A percentile compares a stretch with the other conserved stretches of the same genome.
Conservation (phyloP, 495 filamentous ascomycete species). For the Rostrohypoxylon terebratum region DNA sequence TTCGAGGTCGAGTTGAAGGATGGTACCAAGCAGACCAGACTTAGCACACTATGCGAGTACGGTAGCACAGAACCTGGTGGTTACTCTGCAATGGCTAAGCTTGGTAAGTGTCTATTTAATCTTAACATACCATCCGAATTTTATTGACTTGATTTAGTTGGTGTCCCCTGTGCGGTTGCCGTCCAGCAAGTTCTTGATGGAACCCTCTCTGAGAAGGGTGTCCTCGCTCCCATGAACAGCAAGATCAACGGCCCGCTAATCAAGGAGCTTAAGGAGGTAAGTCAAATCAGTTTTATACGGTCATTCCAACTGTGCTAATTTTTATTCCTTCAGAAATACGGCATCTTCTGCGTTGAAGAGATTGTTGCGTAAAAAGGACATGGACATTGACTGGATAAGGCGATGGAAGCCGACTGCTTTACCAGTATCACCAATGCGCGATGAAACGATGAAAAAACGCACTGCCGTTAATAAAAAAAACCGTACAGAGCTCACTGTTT, state of each 20-base stretch:
- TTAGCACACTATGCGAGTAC: conserved; percentile 87
- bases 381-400: background rate
- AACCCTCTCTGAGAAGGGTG: conserved; percentile 78
- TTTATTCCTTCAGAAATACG: conserved; percentile 57
- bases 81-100: conserved; percentile 91
- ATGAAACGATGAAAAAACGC: background rate
- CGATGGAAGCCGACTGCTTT: background rate
- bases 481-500: background rate
- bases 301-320: background rate
- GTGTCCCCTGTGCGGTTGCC: conserved; percentile 53
- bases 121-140: background rate
- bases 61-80: conserved; percentile 74
- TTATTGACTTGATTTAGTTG: conserved; percentile 53
- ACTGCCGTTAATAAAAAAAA: background rate
- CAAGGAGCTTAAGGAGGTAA: conserved; percentile 71
- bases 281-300: background rate
- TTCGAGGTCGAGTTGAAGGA: conserved; percentile 90
- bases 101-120: conserved; percentile 73
- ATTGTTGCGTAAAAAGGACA: conserved; percentile 33
- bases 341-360: conserved; percentile 64
- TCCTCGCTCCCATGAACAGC: conserved; percentile 82
- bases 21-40: conserved; percentile 74
- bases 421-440: background rate
- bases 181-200: conserved; percentile 88
- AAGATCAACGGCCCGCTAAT: conserved; percentile 78